Evolutionary conservation across 768 basidiomycete species (phyloP), one percentile per base, ranked within the genome.

Genomic region (Rhizopogon salebrosus): DNA sequence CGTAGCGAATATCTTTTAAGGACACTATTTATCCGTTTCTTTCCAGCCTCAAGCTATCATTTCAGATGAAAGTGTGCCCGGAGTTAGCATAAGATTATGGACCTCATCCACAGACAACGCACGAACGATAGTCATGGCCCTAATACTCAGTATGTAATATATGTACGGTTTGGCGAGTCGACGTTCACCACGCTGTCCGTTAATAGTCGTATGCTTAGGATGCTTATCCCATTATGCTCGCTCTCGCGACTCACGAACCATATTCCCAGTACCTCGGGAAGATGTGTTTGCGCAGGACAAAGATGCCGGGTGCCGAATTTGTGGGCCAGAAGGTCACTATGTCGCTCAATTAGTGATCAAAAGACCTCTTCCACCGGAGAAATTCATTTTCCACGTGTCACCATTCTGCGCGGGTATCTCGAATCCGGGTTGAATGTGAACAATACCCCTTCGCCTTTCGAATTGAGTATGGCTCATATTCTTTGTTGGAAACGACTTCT

Each of bases 1-100:
- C 35, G 83, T 73, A 11, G 16, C 27, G 54, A 51, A 31, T 8
- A 13, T 38, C 6, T 27, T 11, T 42, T 11, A 1, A 9, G 24
- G 6, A 50, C 14, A 20, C 3, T 14, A 22, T 37, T 22, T 39
- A 26, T n/a, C 7, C 6, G 29, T 11, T 31, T 14, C 49, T 49
- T 22, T 24, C 3, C 59, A 95, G 94, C 79, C 98, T 37, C 84
- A 98, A 78, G 89, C 98, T 48, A 85, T 98, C 59, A 92, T 99
- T 51, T 99, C 97, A 4, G 97, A 99, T 60, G 92, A 95, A 2
- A 85, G 89, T 51, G 97, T 98, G 11, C 95, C 97, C 1, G 97
- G 97, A 60, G 97, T 65, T 97, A 99, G 67, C 97, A 99, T 70
- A 99, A 99, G 75, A 98, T 99, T 57, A 98, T 99, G 93, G 97